Evolutionary conservation across 495 filamentous ascomycete genomes (phyloP).

Genomic region (Penicillium ochrochloron): DNA sequence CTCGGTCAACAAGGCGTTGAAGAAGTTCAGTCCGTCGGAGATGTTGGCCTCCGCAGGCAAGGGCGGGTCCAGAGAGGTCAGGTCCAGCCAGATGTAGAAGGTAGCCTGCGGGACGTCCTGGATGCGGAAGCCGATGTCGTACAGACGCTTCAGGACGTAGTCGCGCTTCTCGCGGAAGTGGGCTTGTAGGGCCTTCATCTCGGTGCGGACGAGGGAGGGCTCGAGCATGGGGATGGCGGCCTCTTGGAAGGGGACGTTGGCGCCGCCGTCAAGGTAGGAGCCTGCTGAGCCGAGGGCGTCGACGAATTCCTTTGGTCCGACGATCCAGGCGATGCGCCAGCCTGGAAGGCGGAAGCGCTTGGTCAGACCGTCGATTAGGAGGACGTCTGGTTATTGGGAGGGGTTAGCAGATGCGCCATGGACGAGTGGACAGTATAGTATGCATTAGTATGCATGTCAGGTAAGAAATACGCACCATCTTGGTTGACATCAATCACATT

Average conservation of each 20-base stretch:
- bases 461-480: constrained; percentile 53
- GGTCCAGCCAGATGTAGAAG: constrained; percentile 87
- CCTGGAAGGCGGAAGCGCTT: constrained; percentile 96
- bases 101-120: constrained; percentile 83
- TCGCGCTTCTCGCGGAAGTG: constrained; percentile 93
- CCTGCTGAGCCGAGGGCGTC: constrained; percentile 91
- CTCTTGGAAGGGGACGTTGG: constrained; percentile 94
- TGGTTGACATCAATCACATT: constrained; percentile 74
- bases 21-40: constrained; percentile 93
- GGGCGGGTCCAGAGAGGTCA: constrained; percentile 52
- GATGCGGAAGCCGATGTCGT: constrained; percentile 82
- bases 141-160: constrained; percentile 77
- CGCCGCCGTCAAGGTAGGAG: constrained; percentile 93
- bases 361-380: constrained; percentile 94
- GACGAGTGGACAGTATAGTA: not conserved
- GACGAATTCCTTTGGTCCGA: constrained; percentile 96
- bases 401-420: not conserved
- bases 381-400: constrained; percentile 59
- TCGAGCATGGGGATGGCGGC: constrained; percentile 92
- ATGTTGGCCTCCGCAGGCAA: constrained; percentile 61
- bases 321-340: constrained; percentile 95
- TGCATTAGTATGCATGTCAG: not conserved
- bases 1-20: constrained; percentile 87
- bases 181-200: constrained; percentile 86
- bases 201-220: constrained; percentile 73